Conservation (phyloP, 164 flowering plant species). For the Paratinospora sagittata region DNA sequence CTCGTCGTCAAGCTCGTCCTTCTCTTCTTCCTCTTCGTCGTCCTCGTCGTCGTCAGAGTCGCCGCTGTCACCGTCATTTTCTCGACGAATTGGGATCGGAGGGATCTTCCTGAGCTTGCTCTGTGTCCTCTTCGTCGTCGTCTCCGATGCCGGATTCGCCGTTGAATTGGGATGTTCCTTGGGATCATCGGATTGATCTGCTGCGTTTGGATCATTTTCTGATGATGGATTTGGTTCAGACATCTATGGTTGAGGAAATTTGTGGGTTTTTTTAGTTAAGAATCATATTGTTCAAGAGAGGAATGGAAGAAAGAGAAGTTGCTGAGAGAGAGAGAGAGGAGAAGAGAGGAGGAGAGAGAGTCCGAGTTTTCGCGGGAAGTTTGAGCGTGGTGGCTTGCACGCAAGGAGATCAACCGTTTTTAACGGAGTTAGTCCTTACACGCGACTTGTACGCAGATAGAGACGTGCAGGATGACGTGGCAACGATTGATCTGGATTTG, state of each 20-base stretch:
- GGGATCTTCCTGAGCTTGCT: slow-evolving; percentile 61
- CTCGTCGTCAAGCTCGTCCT: neutral
- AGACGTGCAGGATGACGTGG: neutral
- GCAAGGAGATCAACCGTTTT: slow-evolving; percentile 7
- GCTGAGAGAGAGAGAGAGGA: slow-evolving; percentile 13
- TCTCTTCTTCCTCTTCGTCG: slow-evolving; percentile 12
- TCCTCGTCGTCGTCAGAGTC: slow-evolving; percentile 4
- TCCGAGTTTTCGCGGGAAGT: slow-evolving; percentile 46
- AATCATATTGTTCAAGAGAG: no score
- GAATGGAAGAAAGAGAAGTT: no score
- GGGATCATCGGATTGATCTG: slow-evolving; percentile 11
- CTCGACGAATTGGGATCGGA: slow-evolving; percentile 47
- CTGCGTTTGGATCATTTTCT: slow-evolving; percentile 6
- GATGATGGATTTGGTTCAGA: slow-evolving; percentile 12
- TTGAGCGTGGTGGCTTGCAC: slow-evolving; percentile 23
- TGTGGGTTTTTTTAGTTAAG: no score
- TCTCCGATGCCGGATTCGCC: neutral
- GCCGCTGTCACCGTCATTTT: neutral
- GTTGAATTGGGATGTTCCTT: neutral
- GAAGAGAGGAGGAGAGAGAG: slow-evolving; percentile 20
- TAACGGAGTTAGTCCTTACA: neutral
- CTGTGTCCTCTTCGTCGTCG: slow-evolving; percentile 7
- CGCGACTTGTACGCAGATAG: neutral
- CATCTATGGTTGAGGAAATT: slow-evolving; percentile 10
- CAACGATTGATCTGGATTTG: no score